Conservation (phyloP, 805 yeast genomes). For the Myxozyma monticola region DNA sequence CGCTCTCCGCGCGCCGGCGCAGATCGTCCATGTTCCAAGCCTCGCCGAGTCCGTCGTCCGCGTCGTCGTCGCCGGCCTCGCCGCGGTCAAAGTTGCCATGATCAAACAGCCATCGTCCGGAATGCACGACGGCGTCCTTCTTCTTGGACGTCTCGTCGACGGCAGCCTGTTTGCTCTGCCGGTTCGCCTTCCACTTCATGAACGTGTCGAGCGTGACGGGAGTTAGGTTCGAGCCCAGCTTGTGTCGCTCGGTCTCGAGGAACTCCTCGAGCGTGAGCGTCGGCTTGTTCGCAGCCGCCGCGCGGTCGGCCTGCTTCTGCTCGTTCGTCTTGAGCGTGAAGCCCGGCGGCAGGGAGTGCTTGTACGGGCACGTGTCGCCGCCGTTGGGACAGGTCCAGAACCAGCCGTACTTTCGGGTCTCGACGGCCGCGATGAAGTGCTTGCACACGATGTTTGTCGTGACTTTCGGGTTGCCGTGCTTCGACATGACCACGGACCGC, state of each 20-base stretch:
- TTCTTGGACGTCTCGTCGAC: conserved; percentile 48
- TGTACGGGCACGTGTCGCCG: conserved; percentile 89
- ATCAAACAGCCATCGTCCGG: conserved; percentile 38
- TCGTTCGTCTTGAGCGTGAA: conserved; percentile 96
- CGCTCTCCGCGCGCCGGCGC: conserved; percentile 38
- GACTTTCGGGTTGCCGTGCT: conserved; percentile 91
- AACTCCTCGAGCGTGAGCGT: conserved; percentile 94
- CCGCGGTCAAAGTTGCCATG: conserved; percentile 41
- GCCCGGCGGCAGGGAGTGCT: conserved; percentile 95
- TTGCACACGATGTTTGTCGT: conserved; percentile 96
- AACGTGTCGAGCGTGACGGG: conserved; percentile 85
- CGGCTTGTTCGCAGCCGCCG: conserved; percentile 81
- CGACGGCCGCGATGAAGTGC: conserved; percentile 92
- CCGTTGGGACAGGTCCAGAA: conserved; percentile 97
- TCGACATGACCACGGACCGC: conserved; percentile 78
- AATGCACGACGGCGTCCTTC: conserved; percentile 36
- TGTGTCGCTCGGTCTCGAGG: conserved; percentile 87
- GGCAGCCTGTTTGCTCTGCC: conserved; percentile 54
- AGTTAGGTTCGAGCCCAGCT: conserved; percentile 69
- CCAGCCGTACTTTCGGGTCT: conserved; percentile 98
- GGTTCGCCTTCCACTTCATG: conserved; percentile 76
- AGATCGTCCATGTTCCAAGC: conserved; percentile 42
- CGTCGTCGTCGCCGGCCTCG: conserved; percentile 37
- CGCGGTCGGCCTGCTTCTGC: conserved; percentile 83
- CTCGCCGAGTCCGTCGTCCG: conserved; percentile 32